These are phyloP conservation scores for Alternaria atra DNA, from an alignment of 2,329 filamentous ascomycete species.

Conservation along the genomic window DNA sequence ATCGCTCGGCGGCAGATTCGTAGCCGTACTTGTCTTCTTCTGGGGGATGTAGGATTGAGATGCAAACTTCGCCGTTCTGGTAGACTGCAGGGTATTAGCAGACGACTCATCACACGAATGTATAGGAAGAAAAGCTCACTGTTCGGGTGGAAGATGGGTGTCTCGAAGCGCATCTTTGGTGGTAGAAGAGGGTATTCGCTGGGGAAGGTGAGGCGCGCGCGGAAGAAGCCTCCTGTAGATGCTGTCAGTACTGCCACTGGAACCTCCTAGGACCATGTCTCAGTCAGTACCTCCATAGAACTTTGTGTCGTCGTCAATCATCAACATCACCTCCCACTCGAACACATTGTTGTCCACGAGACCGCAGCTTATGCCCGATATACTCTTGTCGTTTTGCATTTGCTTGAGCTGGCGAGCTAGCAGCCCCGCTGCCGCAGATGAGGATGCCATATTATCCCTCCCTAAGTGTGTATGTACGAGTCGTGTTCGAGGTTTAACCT, in stretches of 20 bases:
- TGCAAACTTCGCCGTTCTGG: constrained; percentile 89
- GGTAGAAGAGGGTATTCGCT: constrained; percentile 97
- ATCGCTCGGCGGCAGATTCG: constrained; percentile 93
- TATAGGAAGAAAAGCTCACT: constrained; percentile 62
- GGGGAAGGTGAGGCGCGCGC: constrained; percentile 92
- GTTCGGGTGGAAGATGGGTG: constrained; percentile 96
- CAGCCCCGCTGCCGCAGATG: constrained; percentile 72
- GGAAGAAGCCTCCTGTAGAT: constrained; percentile 80
- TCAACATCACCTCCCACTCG: constrained; percentile 98
- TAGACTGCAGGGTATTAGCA: constrained; percentile 70
- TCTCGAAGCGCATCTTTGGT: constrained; percentile 94
- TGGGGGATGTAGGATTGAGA: constrained; percentile 95
- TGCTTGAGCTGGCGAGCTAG: constrained; percentile 88
- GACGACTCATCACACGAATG: too few relatives aligned
- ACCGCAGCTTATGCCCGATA: constrained; percentile 93
- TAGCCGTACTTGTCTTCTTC: constrained; percentile 99
- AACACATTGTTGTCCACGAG: constrained; percentile 88
- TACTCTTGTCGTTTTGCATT: constrained; percentile 90
- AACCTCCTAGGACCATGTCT: not conserved
- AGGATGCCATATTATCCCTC: constrained; percentile 42
- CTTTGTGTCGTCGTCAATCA: constrained; percentile 95
- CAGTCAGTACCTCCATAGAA: constrained; percentile 80
- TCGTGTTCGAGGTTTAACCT: constrained; percentile 16
- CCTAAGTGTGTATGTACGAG: constrained; percentile 7
- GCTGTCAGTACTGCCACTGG: constrained; percentile 10